These are phyloP conservation scores for Glycine tomentella DNA, from an alignment of 306 rosid species.

Conservation along the genomic window DNA sequence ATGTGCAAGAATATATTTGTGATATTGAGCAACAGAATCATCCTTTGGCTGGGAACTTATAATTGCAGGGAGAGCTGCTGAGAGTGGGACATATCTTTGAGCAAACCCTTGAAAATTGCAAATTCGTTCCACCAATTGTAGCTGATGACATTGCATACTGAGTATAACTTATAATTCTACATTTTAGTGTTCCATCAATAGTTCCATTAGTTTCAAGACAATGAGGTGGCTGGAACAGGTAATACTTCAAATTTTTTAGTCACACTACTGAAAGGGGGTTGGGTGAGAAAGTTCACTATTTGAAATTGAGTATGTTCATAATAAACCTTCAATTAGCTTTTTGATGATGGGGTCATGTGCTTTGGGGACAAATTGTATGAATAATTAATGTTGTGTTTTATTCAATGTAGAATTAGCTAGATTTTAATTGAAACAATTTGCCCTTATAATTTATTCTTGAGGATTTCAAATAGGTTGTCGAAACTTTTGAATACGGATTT, in stretches of 20 bases:
- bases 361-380: conserved; percentile 23
- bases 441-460: conserved; percentile 37
- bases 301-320: conserved; percentile 33
- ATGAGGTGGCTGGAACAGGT: conserved; percentile 30
- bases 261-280: conserved; percentile 29
- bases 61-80: conserved; percentile 78
- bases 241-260: conserved; percentile 26
- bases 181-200: conserved; percentile 14
- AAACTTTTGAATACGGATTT: conserved; percentile 21
- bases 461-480: conserved; percentile 6
- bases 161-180: conserved; percentile 16
- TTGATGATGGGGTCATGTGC: background rate
- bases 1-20: conserved; percentile 4
- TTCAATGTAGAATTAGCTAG: conserved; percentile 39
- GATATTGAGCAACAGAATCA: conserved; percentile 17
- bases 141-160: conserved; percentile 49
- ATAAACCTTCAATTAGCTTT: conserved; percentile 21
- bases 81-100: conserved; percentile 93
- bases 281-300: conserved; percentile 12
- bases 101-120: conserved; percentile 78
- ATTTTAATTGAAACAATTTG: conserved; percentile 1
- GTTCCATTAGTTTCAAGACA: conserved; percentile 29
- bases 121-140: conserved; percentile 85
- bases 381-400: conserved; percentile 17
- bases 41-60: conserved; percentile 19